Base-by-base conservation (phyloP, 2,329 filamentous ascomycete genomes). In the Furcasterigmium furcatum region DNA sequence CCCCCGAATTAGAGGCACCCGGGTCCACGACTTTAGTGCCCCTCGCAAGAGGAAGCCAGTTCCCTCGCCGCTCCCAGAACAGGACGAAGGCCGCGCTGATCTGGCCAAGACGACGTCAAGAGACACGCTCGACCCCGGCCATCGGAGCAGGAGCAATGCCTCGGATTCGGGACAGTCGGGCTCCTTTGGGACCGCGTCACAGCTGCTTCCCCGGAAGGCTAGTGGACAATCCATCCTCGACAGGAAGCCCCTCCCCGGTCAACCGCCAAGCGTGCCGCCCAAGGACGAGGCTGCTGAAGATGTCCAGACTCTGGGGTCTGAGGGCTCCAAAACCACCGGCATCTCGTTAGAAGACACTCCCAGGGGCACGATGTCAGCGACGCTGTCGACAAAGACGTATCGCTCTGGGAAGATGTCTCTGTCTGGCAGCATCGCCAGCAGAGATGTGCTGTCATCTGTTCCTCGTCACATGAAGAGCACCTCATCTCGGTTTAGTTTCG, bases 401-500 rank as follows among this genome's bases (percentile, higher is more conserved):
- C 65, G 70, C 14, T 79, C 80, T 1, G 72, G 76, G 30, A 76
- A 79, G 45, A 48, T 73, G 1, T 76, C 77, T 1, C 71, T 71
- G 4, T 58, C 69, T 12, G 20, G 29, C 34, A 36, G 34, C 32
- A n/a, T 38, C 13, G 79, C 77, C 0, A 59, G 60, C 9, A 72
- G 69, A 44, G 68, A 70, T 27, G 63, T 68, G 2, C 61, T 72
- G 3, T 77, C 74, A 7, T 72, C 76, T 1, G 49, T 84, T 27
- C 82, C 81, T 3, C 77, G 68, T 48, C 81, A 85, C 50, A 85
- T 85, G 81, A 85, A 84, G 64, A 91, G 87, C 60, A 88, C 84
- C 10, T 88, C 87, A 0, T 90, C 86, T 0, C 74, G 88, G 13
- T 91, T 92, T 59, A 91, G 87, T 56, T 92, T 92, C 57, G 87